Percentiles rank a stretch among this genome's conserved stretches.
phyloP scores from a whole-genome alignment of 345 rosid genomes.

The Fremontodendron californicum region DNA sequence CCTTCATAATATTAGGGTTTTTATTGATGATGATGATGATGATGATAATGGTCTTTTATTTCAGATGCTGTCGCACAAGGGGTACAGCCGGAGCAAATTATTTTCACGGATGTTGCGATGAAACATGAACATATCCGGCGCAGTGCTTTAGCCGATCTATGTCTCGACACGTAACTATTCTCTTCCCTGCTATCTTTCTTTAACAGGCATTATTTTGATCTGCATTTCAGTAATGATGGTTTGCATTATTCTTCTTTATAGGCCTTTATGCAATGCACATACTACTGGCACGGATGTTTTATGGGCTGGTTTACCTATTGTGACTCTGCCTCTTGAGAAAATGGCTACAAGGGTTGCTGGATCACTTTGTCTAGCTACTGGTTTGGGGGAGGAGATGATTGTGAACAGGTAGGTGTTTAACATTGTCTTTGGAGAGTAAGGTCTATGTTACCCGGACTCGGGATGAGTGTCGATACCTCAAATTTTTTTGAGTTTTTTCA shows the following conservation, averaged over 20 bases:
- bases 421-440: not conserved
- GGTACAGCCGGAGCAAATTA: constrained; percentile 82
- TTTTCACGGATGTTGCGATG: constrained; percentile 98
- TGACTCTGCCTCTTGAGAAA: constrained; percentile 89
- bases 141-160: constrained; percentile 92
- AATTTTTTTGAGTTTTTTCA: too few relatives aligned
- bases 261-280: constrained; percentile 97
- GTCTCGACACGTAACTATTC: constrained; percentile 75
- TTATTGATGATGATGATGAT: not conserved
- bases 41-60: too few relatives aligned
- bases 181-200: not conserved
- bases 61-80: constrained; percentile 88
- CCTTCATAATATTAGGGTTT: not conserved
- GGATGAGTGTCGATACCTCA: too few relatives aligned
- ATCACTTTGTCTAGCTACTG: constrained; percentile 90
- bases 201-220: not conserved
- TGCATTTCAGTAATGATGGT: not conserved
- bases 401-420: constrained; percentile 56
- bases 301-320: constrained; percentile 98
- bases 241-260: constrained; percentile 17
- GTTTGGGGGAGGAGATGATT: constrained; percentile 97
- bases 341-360: constrained; percentile 99
- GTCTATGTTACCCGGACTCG: too few relatives aligned
- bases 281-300: constrained; percentile 95
- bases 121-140: constrained; percentile 89